These are phyloP conservation scores for Allantophomopsis cytisporea DNA, from an alignment of 2,329 filamentous ascomycete species.

Conservation along the genomic window DNA sequence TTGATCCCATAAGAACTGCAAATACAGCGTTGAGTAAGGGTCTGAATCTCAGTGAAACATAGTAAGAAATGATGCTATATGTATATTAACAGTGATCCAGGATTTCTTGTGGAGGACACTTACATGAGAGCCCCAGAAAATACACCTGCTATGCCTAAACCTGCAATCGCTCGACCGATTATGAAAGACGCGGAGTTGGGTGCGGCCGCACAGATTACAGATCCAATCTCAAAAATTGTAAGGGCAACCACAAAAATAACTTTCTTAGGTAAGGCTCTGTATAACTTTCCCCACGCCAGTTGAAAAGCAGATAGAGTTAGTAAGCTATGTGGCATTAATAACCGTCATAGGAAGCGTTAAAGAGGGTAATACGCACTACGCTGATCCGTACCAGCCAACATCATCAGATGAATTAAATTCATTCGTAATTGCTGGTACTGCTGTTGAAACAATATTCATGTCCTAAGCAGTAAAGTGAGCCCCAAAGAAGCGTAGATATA, in stretches of 20 bases:
- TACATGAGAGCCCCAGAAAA: constrained; percentile 18
- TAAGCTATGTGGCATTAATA: too few relatives aligned
- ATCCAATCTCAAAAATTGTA: constrained; percentile 21
- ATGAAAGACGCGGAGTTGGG: constrained; percentile 19
- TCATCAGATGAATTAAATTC: constrained; percentile 24
- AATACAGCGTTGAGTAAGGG: constrained; percentile 9
- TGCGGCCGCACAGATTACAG: constrained; percentile 18
- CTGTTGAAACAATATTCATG: constrained; percentile 23
- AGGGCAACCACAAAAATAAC: constrained; percentile 16
- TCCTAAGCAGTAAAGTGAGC: too few relatives aligned
- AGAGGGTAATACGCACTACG: constrained; percentile 17
- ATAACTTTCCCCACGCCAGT: constrained; percentile 18
- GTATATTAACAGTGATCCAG: constrained; percentile 12
- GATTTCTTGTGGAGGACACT: constrained; percentile 7
- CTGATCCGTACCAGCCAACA: constrained; percentile 28
- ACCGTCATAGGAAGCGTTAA: constrained; percentile 22
- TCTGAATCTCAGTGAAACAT: constrained; percentile 8
- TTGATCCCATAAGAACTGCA: constrained; percentile 11
- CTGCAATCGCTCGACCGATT: constrained; percentile 19
- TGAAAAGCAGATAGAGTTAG: constrained; percentile 22
- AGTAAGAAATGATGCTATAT: constrained; percentile 16
- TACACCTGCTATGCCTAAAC: constrained; percentile 16
- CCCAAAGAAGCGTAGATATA: too few relatives aligned
- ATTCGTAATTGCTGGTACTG: constrained; percentile 26
- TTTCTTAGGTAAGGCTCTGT: constrained; percentile 20